Percentiles rank a stretch among this genome's conserved stretches.
phyloP scores from a whole-genome alignment of 306 rosid genomes.

The Citrullus mucosospermus region DNA sequence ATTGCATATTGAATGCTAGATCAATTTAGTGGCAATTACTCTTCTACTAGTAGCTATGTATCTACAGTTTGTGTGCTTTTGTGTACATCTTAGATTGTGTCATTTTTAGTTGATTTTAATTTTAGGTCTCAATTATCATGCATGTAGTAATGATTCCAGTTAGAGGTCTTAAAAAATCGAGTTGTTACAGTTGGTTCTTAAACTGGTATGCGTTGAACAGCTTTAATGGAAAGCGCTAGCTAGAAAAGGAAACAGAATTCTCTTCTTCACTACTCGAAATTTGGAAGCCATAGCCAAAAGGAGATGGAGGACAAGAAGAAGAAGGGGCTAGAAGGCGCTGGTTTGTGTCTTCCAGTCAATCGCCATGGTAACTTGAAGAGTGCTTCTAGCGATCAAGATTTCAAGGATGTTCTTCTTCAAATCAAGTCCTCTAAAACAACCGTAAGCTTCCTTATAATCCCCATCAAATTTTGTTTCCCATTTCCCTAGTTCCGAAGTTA shows the following conservation, averaged over 20 bases:
- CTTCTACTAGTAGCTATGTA: too few species aligned
- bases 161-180: too few species aligned
- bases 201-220: too few species aligned
- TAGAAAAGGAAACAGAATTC: neutral
- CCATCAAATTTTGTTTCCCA: neutral
- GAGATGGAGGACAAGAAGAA: constrained; percentile 20
- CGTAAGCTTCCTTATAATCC: constrained; percentile 14
- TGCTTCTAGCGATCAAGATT: constrained; percentile 49
- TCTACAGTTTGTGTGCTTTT: too few species aligned
- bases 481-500: neutral
- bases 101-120: too few species aligned
- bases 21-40: too few species aligned
- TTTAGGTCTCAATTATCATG: too few species aligned
- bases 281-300: neutral
- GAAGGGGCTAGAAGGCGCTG: constrained; percentile 39
- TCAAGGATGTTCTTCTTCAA: constrained; percentile 35
- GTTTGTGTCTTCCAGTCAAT: constrained; percentile 24
- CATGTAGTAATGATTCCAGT: too few species aligned
- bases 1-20: too few species aligned
- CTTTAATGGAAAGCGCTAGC: neutral
- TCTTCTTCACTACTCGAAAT: neutral
- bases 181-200: too few species aligned
- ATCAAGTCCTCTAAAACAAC: constrained; percentile 77
- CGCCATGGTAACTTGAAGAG: constrained; percentile 43
- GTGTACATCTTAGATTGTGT: too few species aligned